Base-by-base conservation (phyloP, 2,329 filamentous ascomycete species). In the Fusarium mexicanum region DNA sequence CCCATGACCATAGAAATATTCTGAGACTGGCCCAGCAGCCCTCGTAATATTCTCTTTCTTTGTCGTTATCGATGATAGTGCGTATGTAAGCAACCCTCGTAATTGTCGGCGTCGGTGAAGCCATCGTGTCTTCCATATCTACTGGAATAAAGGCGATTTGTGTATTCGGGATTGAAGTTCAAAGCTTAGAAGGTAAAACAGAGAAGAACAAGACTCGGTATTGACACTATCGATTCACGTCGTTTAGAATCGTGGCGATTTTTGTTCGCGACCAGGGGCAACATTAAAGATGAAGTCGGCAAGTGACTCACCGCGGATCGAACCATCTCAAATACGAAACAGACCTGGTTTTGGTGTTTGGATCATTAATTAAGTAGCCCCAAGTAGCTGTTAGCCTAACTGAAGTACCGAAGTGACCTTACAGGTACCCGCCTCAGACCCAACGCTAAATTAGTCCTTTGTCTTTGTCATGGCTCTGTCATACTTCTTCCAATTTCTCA, bases 21-120 rank as follows among this genome's bases (percentile, higher is more conserved):
- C 12, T 7, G 0, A 69, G 12, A n/a, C 37, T 67, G 4, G 9
- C 3, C 29, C 53, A 43, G 6, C 37, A 29, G 12, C n/a, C 3
- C 5, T 68, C 53, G 1, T 17, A 20, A 4, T 64, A 43, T 6
- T 69, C 17, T 3, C 13, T 1, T 10, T 29, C 12, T 0, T 12
- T 11, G 3, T 48, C 22, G 22, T 43, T 64, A 12, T 69, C 43
- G 0, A 40, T 22, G 1, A 69, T 20, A 1, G 43, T 50, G 2
- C 64, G 64, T 10, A 69, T 20, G 20, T 69, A 69, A 9, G 66
- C 66, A 0, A 43, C 37, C 26, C 66, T 69, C 1, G 18, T 67
- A 22, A 5, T 33, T 16, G 33, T 3, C 7, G 33, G 31, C 5
- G n/a, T 9, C 8, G n/a, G 5, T 6, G 2, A 0, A 22, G 11